Evolutionary conservation across 805 yeast genomes (phyloP).

Genomic region (Yarrowia bubula): DNA sequence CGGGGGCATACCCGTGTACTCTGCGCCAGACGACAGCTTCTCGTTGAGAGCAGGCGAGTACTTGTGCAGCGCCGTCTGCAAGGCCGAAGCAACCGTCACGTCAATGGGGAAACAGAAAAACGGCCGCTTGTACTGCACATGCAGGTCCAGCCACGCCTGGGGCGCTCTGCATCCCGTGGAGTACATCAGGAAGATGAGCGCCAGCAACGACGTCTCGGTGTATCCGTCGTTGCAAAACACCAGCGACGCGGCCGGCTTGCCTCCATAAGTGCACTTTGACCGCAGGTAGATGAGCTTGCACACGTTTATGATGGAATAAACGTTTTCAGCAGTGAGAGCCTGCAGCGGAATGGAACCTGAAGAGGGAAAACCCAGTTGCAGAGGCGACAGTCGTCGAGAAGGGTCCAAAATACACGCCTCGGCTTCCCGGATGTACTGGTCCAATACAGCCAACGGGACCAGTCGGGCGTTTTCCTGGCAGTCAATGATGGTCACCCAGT

Average conservation of each 20-base stretch:
- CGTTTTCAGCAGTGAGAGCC: slow-evolving; percentile 59
- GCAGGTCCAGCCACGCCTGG: slow-evolving; percentile 65
- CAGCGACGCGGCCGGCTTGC: slow-evolving; percentile 43
- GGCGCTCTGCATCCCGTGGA: slow-evolving; percentile 58
- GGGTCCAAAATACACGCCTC: slow-evolving; percentile 10
- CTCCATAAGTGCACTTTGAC: slow-evolving; percentile 32
- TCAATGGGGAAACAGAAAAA: slow-evolving; percentile 81
- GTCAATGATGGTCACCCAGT: slow-evolving; percentile 41
- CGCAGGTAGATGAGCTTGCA: slow-evolving; percentile 62
- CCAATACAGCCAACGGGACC: slow-evolving; percentile 31
- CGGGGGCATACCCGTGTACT: slow-evolving; percentile 18
- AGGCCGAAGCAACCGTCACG: slow-evolving; percentile 56
- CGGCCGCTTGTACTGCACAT: slow-evolving; percentile 65
- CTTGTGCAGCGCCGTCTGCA: slow-evolving; percentile 59
- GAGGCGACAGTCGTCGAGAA: slow-evolving; percentile 28
- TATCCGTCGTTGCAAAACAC: slow-evolving; percentile 88
- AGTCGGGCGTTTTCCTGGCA: slow-evolving; percentile 37
- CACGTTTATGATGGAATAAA: slow-evolving; percentile 62
- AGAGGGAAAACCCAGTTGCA: slow-evolving; percentile 60
- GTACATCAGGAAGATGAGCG: slow-evolving; percentile 69
- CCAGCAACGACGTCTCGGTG: slow-evolving; percentile 81
- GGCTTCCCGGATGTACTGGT: slow-evolving; percentile 33
- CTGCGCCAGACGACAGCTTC: slow-evolving; percentile 31
- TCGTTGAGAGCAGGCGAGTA: slow-evolving; percentile 51
- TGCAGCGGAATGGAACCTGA: slow-evolving; percentile 82